Base-by-base conservation (phyloP, 768 basidiomycete species). In the Chlorophyllum brunneum region DNA sequence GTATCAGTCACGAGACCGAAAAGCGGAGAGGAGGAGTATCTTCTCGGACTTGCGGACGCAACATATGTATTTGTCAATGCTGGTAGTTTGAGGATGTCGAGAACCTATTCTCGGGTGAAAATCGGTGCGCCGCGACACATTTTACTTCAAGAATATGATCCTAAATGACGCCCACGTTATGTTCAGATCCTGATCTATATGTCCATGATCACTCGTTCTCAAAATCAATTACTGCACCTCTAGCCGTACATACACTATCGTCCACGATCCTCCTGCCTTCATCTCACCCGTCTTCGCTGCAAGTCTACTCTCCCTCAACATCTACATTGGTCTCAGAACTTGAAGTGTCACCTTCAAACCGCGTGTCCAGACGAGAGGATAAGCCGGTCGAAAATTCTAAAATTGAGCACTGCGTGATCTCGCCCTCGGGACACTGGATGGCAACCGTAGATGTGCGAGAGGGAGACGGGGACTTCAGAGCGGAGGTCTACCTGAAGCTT, bases 281-380 rank as follows among this genome's bases (percentile, higher is more conserved):
- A 2, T 95, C 94, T 0, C 95, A 99, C 63, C 89, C 93, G 0
- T 94, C 95, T 2, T 91, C 93, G n/a, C 74, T 99, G 34, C 95
- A 98, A 71, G 82, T 88, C 22, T 95, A 89, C 70, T 87, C 91
- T 15, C 88, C 88, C 1, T 67, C 76, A 6, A 77, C 81, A 2
- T 86, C 86, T 24, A 78, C 80, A 36, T 75, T 93, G 0, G 62
- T 92, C 2, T 85, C 85, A 40, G 95, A 99, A 67, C 76, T 98
- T 16, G 97, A 98, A 67, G 82, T 99, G 6, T 85, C 91, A 1
- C 92, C 95, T 18, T 93, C 93, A 23, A 98, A 98, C 71, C 82
- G 92, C 54, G 81, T 98, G 16, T 88, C 93, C 11, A 75, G 86
- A 58, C 75, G 82, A 58, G 91, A 92, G 38, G 88, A 93, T 53